A percentile compares a stretch with the other conserved stretches of the same genome.
Conservation (phyloP, 768 basidiomycete genomes). For the Naematelia encephala region DNA sequence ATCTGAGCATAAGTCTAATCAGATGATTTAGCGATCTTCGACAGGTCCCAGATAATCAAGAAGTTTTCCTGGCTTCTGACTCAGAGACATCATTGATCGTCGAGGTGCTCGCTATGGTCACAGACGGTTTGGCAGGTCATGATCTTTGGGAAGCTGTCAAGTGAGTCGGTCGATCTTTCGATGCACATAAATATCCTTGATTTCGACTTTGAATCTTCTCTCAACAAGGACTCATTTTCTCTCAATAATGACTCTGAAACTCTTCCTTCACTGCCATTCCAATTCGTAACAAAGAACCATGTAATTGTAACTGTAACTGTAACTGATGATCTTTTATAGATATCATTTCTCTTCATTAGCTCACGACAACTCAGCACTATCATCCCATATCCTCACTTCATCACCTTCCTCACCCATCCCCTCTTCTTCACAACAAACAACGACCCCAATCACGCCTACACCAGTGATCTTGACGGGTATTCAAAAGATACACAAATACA, state of each 20-base stretch:
- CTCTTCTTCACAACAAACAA: background rate
- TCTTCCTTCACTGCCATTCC: no score
- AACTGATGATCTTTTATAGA: conserved; percentile 54
- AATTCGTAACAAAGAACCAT: no score
- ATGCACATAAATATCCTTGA: background rate
- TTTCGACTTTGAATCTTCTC: no score
- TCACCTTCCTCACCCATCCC: conserved; percentile 50
- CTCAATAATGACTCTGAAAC: no score
- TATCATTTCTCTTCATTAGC: conserved; percentile 88
- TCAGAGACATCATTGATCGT: conserved; percentile 73
- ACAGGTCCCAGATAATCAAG: conserved; percentile 91
- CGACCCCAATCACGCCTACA: conserved; percentile 21
- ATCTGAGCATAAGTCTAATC: no score
- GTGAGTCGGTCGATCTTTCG: conserved; percentile 53
- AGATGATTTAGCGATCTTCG: conserved; percentile 66
- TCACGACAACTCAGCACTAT: conserved; percentile 76
- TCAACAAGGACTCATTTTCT: no score
- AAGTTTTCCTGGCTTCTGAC: conserved; percentile 75
- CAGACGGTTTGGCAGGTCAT: conserved; percentile 52
- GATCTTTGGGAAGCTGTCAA: conserved; percentile 64
- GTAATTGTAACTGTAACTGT: no score
- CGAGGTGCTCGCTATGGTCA: conserved; percentile 75
- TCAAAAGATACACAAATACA: conserved; percentile 73
- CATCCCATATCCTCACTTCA: conserved; percentile 53
- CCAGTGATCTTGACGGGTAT: conserved; percentile 65